A percentile compares a stretch with the other conserved stretches of the same genome.
Evolutionary conservation across 2,329 filamentous ascomycete species (phyloP).

Genomic region (Karstenula rhodostoma): DNA sequence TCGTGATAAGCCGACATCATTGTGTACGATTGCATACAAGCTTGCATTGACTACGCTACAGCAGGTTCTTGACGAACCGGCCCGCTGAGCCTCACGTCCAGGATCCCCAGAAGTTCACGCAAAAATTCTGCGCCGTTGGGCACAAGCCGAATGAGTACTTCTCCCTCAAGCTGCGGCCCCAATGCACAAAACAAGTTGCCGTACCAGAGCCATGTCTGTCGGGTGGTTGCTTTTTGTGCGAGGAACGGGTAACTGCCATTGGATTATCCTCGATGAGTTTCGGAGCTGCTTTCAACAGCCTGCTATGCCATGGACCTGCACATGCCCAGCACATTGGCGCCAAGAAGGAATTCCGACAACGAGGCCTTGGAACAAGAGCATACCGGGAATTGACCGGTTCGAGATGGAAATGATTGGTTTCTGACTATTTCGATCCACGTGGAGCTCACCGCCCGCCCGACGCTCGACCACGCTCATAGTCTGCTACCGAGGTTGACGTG

Average conservation of each 20-base stretch:
- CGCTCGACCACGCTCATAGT: slow-evolving; percentile 32
- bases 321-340: slow-evolving; percentile 43
- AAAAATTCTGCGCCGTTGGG: not conserved
- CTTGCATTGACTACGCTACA: not conserved
- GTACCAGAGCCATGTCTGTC: not conserved
- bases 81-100: not conserved
- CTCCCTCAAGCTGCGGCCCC: slow-evolving; percentile 16
- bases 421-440: slow-evolving; percentile 10
- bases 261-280: not conserved
- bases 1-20: not conserved
- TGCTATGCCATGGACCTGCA: not conserved
- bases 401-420: slow-evolving; percentile 16
- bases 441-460: not conserved
- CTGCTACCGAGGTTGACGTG: slow-evolving; percentile 57
- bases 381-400: slow-evolving; percentile 14
- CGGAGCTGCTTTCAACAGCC: not conserved
- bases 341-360: slow-evolving; percentile 39
- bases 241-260: not conserved
- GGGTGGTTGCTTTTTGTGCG: not conserved
- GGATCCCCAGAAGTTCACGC: not conserved
- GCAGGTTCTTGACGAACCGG: not conserved
- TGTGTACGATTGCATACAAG: not conserved
- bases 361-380: slow-evolving; percentile 28
- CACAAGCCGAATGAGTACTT: not conserved
- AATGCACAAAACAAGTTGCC: slow-evolving; percentile 5